phyloP scores from a whole-genome alignment of 768 basidiomycete species.

The Rhizopogon vinicolor region DNA sequence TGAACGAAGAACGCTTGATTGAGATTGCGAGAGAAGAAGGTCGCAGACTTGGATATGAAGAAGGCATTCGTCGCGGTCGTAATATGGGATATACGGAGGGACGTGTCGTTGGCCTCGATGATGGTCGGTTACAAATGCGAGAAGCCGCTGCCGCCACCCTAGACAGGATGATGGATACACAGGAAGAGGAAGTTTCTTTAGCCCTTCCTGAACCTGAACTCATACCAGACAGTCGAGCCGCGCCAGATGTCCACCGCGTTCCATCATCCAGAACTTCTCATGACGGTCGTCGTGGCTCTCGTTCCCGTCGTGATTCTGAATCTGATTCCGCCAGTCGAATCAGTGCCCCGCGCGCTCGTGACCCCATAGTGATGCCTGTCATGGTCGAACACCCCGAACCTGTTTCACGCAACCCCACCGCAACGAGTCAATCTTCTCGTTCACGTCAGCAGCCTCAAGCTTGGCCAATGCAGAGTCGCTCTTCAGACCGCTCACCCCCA shows the following conservation, averaged over 20 bases:
- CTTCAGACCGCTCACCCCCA: conserved; percentile 6
- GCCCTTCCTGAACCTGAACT: conserved; percentile 13
- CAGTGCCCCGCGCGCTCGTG: conserved; percentile 7
- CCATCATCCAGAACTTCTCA: conserved; percentile 15
- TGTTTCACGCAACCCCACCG: conserved; percentile 5
- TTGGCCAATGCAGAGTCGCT: conserved; percentile 11
- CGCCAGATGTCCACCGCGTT: conserved; percentile 24
- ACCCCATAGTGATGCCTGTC: conserved; percentile 7
- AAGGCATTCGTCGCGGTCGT: conserved; percentile 39
- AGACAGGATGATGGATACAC: conserved; percentile 20
- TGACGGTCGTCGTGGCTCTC: conserved; percentile 15
- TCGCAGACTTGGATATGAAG: conserved; percentile 43
- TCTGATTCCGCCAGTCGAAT: conserved; percentile 9
- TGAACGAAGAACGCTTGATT: conserved; percentile 43
- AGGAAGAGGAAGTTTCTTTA: conserved; percentile 5
- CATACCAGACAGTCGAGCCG: conserved; percentile 7
- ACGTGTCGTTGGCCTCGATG: conserved; percentile 11
- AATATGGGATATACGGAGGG: conserved; percentile 25
- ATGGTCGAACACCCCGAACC: conserved; percentile 11
- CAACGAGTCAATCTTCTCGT: conserved; percentile 13
- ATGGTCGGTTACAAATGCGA: conserved; percentile 11
- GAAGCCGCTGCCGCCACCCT: conserved; percentile 14
- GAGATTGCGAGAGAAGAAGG: conserved; percentile 53
- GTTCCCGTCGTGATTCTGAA: conserved; percentile 12
- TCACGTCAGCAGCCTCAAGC: conserved; percentile 10